Base-by-base conservation (phyloP, 441 rosid species). In the Hura crepitans region DNA sequence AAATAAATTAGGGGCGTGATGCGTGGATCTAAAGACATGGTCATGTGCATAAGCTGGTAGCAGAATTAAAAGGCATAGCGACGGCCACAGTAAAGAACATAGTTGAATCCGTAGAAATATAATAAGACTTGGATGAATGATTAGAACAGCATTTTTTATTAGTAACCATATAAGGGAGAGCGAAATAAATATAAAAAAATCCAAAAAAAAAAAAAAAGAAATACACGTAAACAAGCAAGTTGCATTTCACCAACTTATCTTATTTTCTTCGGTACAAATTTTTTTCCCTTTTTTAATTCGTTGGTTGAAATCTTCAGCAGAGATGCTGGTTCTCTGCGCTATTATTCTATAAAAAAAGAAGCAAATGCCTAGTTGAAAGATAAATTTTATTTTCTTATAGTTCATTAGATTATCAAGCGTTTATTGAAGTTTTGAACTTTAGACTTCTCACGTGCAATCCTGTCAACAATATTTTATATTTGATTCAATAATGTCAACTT, bases 31-130 rank as follows among this genome's bases (percentile, higher is more conserved):
- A 65, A 62, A 31, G 73, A 75, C 83, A 74, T 69, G 31, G 69
- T 66, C 86, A 81, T 77, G 83, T 83, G 84, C 69, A 31, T 73
- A 49, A 66, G 46, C 65, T 59, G 81, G 81, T 69, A 66, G 59
- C n/a, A 37, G 50, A 64, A 66, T 68, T 43, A 60, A 76, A 75
- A 71, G 75, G 50, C 25, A 14, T 35, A 42, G 68, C 59, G 62
- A 72, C 30, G 28, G 35, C 69, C 51, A 15, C 47, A 63, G 67
- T 43, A 51, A 59, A 65, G 70, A 75, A 72, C 70, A 65, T 35
- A 66, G 67, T 46, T 33, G 55, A 66, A 30, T 58, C 42, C 17
- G 25, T 15, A 10, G 2, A 35, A 59, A 7, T 18, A 47, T 22
- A 30, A 62, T 31, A 55, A 7, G 18, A 43, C 50, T 65, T 23